Base-by-base conservation (phyloP, 1,139 yeast genomes). In the Magnusiomyces paraingens region DNA sequence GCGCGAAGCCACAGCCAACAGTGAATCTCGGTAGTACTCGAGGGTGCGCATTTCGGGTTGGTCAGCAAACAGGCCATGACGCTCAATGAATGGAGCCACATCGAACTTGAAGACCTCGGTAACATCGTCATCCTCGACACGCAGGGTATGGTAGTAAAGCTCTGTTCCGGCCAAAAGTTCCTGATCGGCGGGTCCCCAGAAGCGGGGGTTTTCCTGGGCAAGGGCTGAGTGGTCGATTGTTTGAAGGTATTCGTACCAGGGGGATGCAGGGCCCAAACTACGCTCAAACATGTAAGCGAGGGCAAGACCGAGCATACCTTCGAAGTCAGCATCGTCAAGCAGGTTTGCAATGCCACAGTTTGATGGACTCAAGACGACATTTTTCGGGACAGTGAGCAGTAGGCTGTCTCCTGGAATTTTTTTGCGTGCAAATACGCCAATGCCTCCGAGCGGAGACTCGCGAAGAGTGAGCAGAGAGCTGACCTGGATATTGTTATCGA, bases 221-320 rank as follows among this genome's bases (percentile, higher is more conserved):
- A 53, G 53, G 43, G 64, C 68, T 0, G 63, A 59, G 14, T 71
- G 69, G 46, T 78, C 77, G 47, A 89, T 77, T 17, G 86, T 75
- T 41, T 73, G 67, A 51, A 90, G 72, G 65, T 85, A 91, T 2
- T 73, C 74, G 59, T 59, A 74, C 97, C 97, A 91, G 2, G 96
- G 96, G 14, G 95, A 85, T 2, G 69, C 64, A 15, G 73, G 70
- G 1, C 80, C 81, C 54, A 76, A 70, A 12, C 75, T 67, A 43
- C 72, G 70, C 65, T 91, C 98, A 65, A 86, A 89, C 42, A 89
- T 75, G 57, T 82, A 86, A 0, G 91, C 81, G 11, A 88, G 62
- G 12, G 86, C 80, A 52, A 89, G 71, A 0, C 84, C 85, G 49
- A 80, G 76, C 75, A 87, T 81, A 0, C 93, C 93, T 39, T 77